Percentiles rank a stretch among this genome's conserved stretches.
Evolutionary conservation across 2,329 filamentous ascomycete species (phyloP).

Genomic region (Pseudocercospora fuligena): DNA sequence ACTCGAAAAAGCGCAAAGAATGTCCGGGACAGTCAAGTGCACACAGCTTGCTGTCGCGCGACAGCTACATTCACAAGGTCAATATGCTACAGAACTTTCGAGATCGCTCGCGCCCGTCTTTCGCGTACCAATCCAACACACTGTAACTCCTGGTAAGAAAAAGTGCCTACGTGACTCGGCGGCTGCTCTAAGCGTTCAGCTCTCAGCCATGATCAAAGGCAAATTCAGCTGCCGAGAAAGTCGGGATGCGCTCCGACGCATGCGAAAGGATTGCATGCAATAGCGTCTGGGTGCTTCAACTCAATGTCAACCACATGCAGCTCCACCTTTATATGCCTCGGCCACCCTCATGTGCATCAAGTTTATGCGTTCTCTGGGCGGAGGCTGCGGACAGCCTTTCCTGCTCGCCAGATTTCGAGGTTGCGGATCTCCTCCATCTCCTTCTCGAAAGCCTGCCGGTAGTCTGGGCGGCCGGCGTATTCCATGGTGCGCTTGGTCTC

Average conservation of each 20-base stretch:
- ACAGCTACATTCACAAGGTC: constrained; percentile 13
- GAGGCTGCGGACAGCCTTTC: constrained; percentile 82
- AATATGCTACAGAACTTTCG: constrained; percentile 16
- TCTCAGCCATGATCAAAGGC: not conserved
- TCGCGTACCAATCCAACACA: not conserved
- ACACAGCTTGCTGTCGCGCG: constrained; percentile 3
- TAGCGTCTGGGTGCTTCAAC: not conserved
- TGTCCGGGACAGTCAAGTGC: not conserved
- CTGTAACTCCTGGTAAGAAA: constrained; percentile 12
- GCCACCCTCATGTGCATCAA: not conserved
- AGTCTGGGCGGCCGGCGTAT: constrained; percentile 94
- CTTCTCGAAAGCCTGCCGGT: constrained; percentile 95
- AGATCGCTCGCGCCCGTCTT: constrained; percentile 13
- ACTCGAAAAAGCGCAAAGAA: not conserved
- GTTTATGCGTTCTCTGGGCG: constrained; percentile 44
- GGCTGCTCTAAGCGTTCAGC: not conserved
- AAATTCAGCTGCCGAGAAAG: constrained; percentile 1
- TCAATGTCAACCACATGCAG: not conserved
- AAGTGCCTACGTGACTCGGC: constrained; percentile 1
- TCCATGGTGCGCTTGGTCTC: constrained; percentile 97
- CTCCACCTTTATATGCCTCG: not conserved
- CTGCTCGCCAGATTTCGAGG: constrained; percentile 98
- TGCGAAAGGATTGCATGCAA: not conserved
- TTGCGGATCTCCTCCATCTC: constrained; percentile 99
- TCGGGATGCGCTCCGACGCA: not conserved